Percentiles rank a stretch among this genome's conserved stretches.
These are phyloP conservation scores for Cynanchum wilfordii DNA, from an alignment of 257 asterid species.

Conservation along the genomic window DNA sequence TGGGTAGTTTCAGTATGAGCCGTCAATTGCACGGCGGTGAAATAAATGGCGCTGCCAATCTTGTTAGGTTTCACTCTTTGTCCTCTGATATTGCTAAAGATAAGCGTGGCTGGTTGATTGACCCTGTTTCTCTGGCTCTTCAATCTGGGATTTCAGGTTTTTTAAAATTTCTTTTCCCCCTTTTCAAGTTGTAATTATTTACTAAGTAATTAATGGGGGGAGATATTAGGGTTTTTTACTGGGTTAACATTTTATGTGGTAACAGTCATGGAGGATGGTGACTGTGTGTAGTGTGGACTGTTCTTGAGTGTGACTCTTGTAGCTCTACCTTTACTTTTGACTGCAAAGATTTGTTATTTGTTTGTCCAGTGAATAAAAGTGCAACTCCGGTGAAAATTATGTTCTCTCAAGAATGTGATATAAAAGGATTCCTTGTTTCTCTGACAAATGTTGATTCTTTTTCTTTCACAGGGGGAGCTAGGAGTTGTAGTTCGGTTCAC, in stretches of 20 bases:
- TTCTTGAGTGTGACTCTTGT: not conserved
- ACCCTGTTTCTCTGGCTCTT: conserved; percentile 64
- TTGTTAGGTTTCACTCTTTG: conserved; percentile 45
- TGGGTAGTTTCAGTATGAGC: conserved; percentile 11
- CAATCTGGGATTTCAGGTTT: conserved; percentile 52
- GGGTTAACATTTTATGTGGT: not conserved
- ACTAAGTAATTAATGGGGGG: too few relatives aligned
- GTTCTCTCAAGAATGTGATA: not conserved
- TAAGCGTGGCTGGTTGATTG: conserved; percentile 82
- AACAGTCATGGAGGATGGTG: not conserved
- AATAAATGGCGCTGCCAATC: conserved; percentile 42
- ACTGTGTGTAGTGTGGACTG: not conserved
- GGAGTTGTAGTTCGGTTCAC: conserved; percentile 60
- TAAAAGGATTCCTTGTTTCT: not conserved
- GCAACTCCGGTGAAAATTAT: not conserved
- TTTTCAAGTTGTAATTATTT: too few relatives aligned
- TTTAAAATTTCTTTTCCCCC: not conserved
- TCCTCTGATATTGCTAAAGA: conserved; percentile 63
- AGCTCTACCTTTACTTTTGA: not conserved
- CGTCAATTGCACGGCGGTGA: not conserved
- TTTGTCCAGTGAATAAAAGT: not conserved
- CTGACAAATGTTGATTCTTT: conserved; percentile 6
- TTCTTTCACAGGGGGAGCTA: conserved; percentile 68
- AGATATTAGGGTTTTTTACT: too few relatives aligned
- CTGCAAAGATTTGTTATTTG: not conserved